Percentiles rank a stretch among this genome's conserved stretches.
These are phyloP conservation scores for Ramaria sp. DNA, from an alignment of 768 basidiomycete species.

Conservation along the genomic window DNA sequence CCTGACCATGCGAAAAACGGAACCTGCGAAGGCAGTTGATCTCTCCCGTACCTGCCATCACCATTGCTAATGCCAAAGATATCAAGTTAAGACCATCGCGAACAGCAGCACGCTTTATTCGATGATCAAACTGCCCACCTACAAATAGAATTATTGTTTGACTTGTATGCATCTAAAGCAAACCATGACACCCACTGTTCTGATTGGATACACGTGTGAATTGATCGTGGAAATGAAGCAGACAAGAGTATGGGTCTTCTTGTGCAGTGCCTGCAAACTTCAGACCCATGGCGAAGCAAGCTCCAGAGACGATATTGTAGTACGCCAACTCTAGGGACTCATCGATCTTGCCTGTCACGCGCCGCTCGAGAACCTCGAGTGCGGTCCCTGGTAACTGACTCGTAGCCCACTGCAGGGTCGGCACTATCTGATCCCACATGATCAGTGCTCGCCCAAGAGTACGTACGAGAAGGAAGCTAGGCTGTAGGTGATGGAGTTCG, in stretches of 20 bases:
- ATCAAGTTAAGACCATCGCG: conserved; percentile 84
- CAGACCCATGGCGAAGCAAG: conserved; percentile 83
- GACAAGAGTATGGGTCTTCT: conserved; percentile 75
- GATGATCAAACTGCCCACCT: conserved; percentile 78
- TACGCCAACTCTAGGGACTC: conserved; percentile 81
- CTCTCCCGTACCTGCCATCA: conserved; percentile 97
- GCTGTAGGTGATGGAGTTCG: conserved; percentile 76
- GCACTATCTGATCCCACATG: conserved; percentile 72
- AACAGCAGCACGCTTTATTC: conserved; percentile 78
- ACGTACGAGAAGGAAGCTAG: conserved; percentile 76
- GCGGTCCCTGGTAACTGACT: conserved; percentile 63
- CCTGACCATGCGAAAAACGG: conserved; percentile 83
- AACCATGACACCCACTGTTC: conserved; percentile 37
- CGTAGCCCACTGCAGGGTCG: conserved; percentile 63
- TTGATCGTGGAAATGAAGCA: conserved; percentile 73
- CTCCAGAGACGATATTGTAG: conserved; percentile 83
- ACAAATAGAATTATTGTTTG: not conserved
- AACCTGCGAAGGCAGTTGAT: conserved; percentile 79
- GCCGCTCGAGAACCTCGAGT: conserved; percentile 39
- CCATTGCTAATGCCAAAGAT: conserved; percentile 76
- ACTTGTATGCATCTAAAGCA: not conserved
- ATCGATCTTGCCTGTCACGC: conserved; percentile 36
- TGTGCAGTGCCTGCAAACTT: conserved; percentile 93
- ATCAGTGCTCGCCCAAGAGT: conserved; percentile 70
- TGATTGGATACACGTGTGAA: conserved; percentile 63